A percentile compares a stretch with the other conserved stretches of the same genome.
These are phyloP conservation scores for Auricularia cornea DNA, from an alignment of 768 basidiomycete genomes.

Conservation along the genomic window DNA sequence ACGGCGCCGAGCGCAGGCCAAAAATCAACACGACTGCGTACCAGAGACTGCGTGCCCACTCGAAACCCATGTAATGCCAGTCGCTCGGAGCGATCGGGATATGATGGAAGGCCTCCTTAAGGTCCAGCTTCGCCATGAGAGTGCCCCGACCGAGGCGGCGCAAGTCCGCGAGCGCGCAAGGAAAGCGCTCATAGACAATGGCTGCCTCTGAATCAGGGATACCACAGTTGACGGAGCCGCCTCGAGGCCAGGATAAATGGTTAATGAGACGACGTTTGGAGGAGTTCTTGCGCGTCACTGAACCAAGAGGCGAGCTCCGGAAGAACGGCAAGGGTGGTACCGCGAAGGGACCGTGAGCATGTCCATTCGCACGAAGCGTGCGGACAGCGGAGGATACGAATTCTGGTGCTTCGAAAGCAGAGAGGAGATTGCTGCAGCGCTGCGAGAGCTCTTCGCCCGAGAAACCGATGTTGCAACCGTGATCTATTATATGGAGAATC, in stretches of 20 bases:
- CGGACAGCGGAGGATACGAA: too few species aligned
- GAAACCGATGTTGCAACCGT: background rate
- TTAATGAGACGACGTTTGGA: background rate
- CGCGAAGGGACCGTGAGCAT: too few species aligned
- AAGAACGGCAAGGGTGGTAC: too few species aligned
- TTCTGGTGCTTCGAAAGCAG: background rate
- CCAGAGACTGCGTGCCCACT: constrained; percentile 23
- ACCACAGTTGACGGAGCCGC: background rate
- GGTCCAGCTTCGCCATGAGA: too few species aligned
- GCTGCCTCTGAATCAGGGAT: constrained; percentile 21
- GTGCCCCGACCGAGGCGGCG: too few species aligned
- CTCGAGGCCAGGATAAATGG: background rate
- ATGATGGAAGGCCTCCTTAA: constrained; percentile 24
- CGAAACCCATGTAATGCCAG: constrained; percentile 26
- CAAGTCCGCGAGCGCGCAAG: constrained; percentile 11
- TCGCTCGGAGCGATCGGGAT: constrained; percentile 24
- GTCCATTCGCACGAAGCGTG: too few species aligned
- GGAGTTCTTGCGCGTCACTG: too few species aligned
- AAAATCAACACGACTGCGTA: constrained; percentile 26
- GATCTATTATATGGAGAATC: background rate
- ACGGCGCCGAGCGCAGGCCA: constrained; percentile 26
- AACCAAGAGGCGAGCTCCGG: too few species aligned
- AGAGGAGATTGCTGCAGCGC: background rate
- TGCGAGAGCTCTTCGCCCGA: background rate
- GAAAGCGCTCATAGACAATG: constrained; percentile 25